These are phyloP conservation scores for Geoglossum cookeanum DNA, from an alignment of 2,329 filamentous ascomycete species.

Conservation along the genomic window DNA sequence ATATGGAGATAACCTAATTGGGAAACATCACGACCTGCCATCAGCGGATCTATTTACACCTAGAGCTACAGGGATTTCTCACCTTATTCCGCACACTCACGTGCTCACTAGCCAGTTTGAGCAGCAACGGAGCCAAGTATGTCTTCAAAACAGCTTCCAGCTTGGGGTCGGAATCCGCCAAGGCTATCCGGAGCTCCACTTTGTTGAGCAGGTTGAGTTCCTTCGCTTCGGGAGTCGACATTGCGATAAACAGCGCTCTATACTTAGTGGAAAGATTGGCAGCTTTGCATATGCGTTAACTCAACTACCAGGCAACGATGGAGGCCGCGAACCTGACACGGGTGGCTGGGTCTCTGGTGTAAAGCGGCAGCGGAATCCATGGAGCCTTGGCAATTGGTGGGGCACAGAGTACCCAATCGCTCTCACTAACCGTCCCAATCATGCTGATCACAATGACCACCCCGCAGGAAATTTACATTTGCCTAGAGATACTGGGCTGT, in stretches of 20 bases:
- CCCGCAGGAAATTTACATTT: no score
- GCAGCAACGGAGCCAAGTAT: constrained; percentile 62
- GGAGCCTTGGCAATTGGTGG: background rate
- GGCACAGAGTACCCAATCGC: no score
- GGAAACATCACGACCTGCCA: background rate
- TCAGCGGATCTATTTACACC: background rate
- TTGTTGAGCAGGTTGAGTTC: constrained; percentile 71
- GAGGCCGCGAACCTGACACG: no score
- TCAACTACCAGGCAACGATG: background rate
- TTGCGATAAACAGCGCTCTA: background rate
- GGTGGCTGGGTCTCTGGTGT: background rate
- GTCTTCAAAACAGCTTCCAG: constrained; percentile 58
- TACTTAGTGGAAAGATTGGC: background rate
- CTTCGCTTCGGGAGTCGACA: constrained; percentile 33
- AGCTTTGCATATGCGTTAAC: background rate
- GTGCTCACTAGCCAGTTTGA: constrained; percentile 73
- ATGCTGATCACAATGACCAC: no score
- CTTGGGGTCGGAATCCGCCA: constrained; percentile 69
- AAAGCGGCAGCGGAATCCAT: background rate
- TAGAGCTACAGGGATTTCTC: constrained; percentile 9
- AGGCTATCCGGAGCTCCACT: constrained; percentile 66
- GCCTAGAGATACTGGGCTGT: no score
- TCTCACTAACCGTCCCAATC: no score
- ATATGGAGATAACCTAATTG: constrained; percentile 41
- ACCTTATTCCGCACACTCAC: constrained; percentile 63